phyloP scores from a whole-genome alignment of 805 yeast genomes.

The Brettanomyces nanus region DNA sequence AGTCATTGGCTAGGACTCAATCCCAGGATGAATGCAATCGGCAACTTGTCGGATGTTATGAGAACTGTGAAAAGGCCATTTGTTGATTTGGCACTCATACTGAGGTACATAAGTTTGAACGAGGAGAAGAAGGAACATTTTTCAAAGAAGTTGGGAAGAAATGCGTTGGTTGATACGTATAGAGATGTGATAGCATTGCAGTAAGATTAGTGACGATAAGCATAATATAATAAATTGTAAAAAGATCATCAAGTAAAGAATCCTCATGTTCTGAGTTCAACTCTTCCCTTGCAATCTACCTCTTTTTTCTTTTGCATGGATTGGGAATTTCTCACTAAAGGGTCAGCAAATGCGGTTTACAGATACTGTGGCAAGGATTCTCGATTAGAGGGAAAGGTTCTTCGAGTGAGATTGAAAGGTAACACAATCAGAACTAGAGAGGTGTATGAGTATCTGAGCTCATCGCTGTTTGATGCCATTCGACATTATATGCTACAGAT shows the following conservation, averaged over 20 bases:
- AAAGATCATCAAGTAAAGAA: too few relatives aligned
- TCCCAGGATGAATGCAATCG: slow-evolving; percentile 58
- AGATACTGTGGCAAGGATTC: slow-evolving; percentile 30
- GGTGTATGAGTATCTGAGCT: slow-evolving; percentile 31
- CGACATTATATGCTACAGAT: slow-evolving; percentile 12
- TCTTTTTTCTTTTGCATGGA: slow-evolving; percentile 4
- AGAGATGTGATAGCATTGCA: slow-evolving; percentile 41
- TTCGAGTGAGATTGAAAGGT: slow-evolving; percentile 30
- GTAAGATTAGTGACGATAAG: slow-evolving; percentile 5
- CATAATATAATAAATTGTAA: too few relatives aligned
- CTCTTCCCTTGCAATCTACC: too few relatives aligned
- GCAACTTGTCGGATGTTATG: slow-evolving; percentile 26
- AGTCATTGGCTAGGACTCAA: slow-evolving; percentile 71
- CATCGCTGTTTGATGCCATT: slow-evolving; percentile 8
- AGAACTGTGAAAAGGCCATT: slow-evolving; percentile 49
- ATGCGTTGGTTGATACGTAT: slow-evolving; percentile 55
- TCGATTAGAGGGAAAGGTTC: slow-evolving; percentile 27
- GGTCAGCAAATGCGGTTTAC: slow-evolving; percentile 42
- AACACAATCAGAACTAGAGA: slow-evolving; percentile 32
- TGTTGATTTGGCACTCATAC: slow-evolving; percentile 53
- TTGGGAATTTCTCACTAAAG: slow-evolving; percentile 39
- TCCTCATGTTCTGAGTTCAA: too few relatives aligned
- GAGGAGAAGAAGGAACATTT: slow-evolving; percentile 48
- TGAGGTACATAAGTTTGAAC: slow-evolving; percentile 43
- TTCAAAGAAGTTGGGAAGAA: slow-evolving; percentile 50